Conservation (phyloP, 192 early-diverging fungal genomes). For the Phycomyces nitens region DNA sequence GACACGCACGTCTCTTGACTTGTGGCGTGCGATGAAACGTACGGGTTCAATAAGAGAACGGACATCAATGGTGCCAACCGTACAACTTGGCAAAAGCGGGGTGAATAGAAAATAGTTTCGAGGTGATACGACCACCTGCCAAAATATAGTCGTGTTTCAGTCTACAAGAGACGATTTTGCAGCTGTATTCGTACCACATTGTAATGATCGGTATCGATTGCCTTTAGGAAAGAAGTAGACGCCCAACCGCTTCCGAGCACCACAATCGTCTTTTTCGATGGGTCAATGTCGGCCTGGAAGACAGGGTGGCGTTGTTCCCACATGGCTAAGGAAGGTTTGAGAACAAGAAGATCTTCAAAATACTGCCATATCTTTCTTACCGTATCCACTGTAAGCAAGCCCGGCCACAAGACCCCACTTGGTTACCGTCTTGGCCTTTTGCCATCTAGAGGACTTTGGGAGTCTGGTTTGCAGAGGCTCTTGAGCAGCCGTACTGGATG, state of each 20-base stretch:
- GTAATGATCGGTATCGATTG: conserved; percentile 37
- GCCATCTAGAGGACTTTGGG: too few species aligned
- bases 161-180: background rate
- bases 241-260: conserved; percentile 41
- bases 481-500: too few species aligned
- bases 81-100: conserved; percentile 69
- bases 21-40: conserved; percentile 83
- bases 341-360: too few species aligned
- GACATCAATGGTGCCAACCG: conserved; percentile 84
- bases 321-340: too few species aligned
- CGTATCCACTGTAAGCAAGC: too few species aligned
- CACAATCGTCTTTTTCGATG: conserved; percentile 42
- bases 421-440: too few species aligned
- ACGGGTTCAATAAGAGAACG: conserved; percentile 85
- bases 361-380: too few species aligned
- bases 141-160: background rate
- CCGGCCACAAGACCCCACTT: too few species aligned
- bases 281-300: conserved; percentile 26
- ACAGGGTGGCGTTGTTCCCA: background rate
- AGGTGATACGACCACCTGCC: conserved; percentile 58
- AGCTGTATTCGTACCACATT: conserved; percentile 31
- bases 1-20: conserved; percentile 78
- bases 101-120: conserved; percentile 90
- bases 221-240: conserved; percentile 38
- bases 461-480: too few species aligned